These are phyloP conservation scores for Claviceps capensis DNA, from an alignment of 2,329 filamentous ascomycete species.

Conservation along the genomic window DNA sequence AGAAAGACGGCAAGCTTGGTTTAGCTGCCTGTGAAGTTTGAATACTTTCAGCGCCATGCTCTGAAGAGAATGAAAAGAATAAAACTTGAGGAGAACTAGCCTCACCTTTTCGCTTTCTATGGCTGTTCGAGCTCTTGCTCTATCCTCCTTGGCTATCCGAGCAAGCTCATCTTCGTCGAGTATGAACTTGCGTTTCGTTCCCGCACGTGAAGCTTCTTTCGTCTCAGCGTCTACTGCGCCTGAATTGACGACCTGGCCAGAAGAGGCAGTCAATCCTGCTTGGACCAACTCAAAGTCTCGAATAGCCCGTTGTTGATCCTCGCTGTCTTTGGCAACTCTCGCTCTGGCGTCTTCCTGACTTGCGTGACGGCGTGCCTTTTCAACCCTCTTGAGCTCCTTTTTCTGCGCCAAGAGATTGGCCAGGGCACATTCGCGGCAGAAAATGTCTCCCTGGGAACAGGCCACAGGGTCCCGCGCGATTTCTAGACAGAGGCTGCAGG, in stretches of 20 bases:
- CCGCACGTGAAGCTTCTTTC: constrained; percentile 7
- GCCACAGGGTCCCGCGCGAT: constrained; percentile 70
- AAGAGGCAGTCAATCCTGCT: constrained; percentile 44
- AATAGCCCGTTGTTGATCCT: constrained; percentile 57
- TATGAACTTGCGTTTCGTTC: constrained; percentile 56
- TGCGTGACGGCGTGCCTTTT: constrained; percentile 49
- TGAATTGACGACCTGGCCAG: constrained; percentile 24
- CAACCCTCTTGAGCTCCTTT: constrained; percentile 75
- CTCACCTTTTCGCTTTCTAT: constrained; percentile 59
- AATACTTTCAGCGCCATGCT: constrained; percentile 5
- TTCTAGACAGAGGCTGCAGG: constrained; percentile 76
- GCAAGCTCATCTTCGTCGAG: constrained; percentile 65
- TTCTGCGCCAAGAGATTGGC: constrained; percentile 82
- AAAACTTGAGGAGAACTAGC: not conserved
- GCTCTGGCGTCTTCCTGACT: constrained; percentile 49
- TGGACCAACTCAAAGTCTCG: constrained; percentile 76
- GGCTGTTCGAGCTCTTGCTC: constrained; percentile 52
- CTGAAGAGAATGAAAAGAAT: not conserved
- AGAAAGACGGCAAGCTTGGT: constrained; percentile 70
- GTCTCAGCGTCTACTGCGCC: not conserved
- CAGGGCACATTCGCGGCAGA: constrained; percentile 89
- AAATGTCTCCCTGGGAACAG: constrained; percentile 75
- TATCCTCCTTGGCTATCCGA: constrained; percentile 56
- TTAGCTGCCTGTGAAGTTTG: constrained; percentile 44
- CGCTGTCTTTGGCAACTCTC: constrained; percentile 47